phyloP scores from a whole-genome alignment of 23 red algal genomes.

The Gracilaria caudata region DNA sequence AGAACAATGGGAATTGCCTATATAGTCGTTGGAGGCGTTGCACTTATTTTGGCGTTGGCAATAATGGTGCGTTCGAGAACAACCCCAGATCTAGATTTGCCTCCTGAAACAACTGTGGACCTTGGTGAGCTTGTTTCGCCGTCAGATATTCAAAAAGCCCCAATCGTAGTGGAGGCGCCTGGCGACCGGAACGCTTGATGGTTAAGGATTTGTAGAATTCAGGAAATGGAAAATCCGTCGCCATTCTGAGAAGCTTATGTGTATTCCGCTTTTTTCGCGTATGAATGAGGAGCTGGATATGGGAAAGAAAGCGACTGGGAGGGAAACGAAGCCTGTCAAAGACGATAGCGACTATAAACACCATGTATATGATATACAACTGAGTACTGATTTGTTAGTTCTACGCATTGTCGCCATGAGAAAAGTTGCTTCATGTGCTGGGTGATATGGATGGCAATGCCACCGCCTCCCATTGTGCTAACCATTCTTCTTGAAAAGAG shows the following conservation, averaged over 20 bases:
- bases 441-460: conserved; percentile 9
- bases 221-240: neutral
- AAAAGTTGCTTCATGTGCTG: neutral
- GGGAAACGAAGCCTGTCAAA: neutral
- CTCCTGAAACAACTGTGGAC: conserved; percentile 66
- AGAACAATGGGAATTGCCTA: conserved; percentile 77
- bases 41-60: conserved; percentile 58
- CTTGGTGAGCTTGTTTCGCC: conserved; percentile 48
- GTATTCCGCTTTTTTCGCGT: conserved; percentile 6
- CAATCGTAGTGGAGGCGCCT: neutral
- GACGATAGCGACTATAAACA: neutral
- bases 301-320: neutral
- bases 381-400: neutral
- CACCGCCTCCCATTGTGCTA: conserved; percentile 8
- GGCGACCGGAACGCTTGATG: conserved; percentile 3
- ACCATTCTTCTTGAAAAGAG: conserved; percentile 13
- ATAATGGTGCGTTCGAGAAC: conserved; percentile 58
- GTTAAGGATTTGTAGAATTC: neutral
- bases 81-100: conserved; percentile 48
- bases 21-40: conserved; percentile 72
- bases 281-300: neutral
- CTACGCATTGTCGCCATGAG: neutral
- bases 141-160: conserved; percentile 17
- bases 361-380: conserved; percentile 11
- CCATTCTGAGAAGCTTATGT: neutral